Evolutionary conservation across 1,139 yeast species (phyloP), one percentile per base, ranked within the genome.

Genomic region (Keqinozyma sinolaborantium): DNA sequence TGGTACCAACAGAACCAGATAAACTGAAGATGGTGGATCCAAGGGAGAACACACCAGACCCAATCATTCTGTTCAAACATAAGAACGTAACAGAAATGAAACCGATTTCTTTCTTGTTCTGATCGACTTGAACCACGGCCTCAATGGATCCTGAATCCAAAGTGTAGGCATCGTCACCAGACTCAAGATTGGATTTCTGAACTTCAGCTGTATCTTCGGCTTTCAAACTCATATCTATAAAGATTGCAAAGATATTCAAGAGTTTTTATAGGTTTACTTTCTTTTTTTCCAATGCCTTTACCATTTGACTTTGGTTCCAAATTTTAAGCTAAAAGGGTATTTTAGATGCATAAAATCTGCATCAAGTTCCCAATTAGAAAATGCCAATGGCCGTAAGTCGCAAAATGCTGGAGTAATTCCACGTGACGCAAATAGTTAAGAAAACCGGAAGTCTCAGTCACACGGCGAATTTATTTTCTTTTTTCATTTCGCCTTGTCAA

Each of bases 1-100:
- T 61, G 28, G 83, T 60, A 13, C 95, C 95, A 10, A 85, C 85
- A 12, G 90, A 80, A 4, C 95, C 94, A 18, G 82, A 71, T 38
- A 80, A 64, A 3, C 64, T 53, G 47, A 71, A 83, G 39, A 86
- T 83, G 13, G 86, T 78, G n/a, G 92, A 78, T 3, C 94, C 87
- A 4, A 90, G 83, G 25, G 92, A 80, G 55, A 86, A 86, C 32
- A 86, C 83, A 53, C 95, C 95, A 7, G 95, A 85, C 42, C 95
- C 95, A 44, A 86, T 70, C 80, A 84, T 84, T 55, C 95, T 70
- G 54, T 85, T 85, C 48, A 84, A 68, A 54, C 83, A 79, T 33
- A 85, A 63, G 48, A 80, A 80, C 16, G 79, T 69, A 30, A 87
- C 84, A 3, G 87, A 79, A n/a, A 75, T 37, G 23, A 73, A 55